Conservation (phyloP, 371 early-diverging fungal genomes). For the Smittium culicis region DNA sequence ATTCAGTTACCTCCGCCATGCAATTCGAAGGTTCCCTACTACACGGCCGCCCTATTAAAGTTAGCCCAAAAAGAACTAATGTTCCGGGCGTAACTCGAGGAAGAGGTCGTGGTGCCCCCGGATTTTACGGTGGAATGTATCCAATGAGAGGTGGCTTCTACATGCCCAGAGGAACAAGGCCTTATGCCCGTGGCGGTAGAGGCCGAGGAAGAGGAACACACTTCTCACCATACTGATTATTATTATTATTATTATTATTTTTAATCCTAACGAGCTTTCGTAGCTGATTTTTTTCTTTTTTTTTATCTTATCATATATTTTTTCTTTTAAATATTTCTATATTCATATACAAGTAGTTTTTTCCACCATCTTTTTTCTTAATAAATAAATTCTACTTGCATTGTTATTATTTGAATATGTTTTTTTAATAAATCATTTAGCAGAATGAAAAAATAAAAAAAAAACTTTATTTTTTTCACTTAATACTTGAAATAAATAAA, state of each 20-base stretch:
- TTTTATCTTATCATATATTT: no score
- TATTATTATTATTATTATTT: neutral
- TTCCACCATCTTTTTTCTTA: no score
- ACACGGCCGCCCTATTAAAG: constrained; percentile 77
- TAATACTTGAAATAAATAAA: no score
- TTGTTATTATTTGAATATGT: no score
- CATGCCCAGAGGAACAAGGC: constrained; percentile 5
- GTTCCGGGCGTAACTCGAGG: constrained; percentile 73
- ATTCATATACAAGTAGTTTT: no score
- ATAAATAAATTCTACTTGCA: no score
- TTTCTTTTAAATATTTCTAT: no score
- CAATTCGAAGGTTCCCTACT: constrained; percentile 77
- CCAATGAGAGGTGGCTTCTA: neutral
- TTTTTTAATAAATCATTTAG: no score
- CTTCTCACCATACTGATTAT: constrained; percentile 5
- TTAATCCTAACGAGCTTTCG: no score
- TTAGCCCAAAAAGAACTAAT: constrained; percentile 87
- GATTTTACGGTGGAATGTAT: constrained; percentile 23
- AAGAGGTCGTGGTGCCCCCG: constrained; percentile 49
- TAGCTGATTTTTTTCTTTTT: no score
- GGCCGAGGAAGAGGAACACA: constrained; percentile 8
- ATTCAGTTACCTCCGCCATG: constrained; percentile 72
- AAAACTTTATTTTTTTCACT: no score
- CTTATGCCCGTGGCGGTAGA: constrained; percentile 3
- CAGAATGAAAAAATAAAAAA: no score